These are phyloP conservation scores for Porpolomopsis calyptriformis DNA, from an alignment of 768 basidiomycete species.

Conservation along the genomic window DNA sequence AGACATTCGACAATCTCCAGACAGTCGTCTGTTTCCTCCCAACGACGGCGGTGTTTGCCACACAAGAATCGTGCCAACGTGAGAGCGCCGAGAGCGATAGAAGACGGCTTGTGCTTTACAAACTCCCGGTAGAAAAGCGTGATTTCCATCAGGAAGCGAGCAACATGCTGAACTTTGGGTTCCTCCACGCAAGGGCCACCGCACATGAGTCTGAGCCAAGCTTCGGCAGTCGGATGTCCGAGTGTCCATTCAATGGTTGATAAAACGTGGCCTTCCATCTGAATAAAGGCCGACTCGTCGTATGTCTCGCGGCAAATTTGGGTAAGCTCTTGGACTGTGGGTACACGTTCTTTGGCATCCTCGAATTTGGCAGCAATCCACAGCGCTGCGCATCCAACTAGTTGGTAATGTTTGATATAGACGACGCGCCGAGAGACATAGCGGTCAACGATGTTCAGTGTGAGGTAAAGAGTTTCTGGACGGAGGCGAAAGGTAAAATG, in stretches of 20 bases:
- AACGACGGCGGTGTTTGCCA: constrained; percentile 63
- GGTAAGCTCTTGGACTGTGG: constrained; percentile 86
- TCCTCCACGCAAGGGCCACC: constrained; percentile 72
- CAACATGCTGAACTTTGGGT: constrained; percentile 85
- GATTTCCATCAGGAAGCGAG: constrained; percentile 98
- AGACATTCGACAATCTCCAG: constrained; percentile 77
- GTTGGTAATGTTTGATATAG: constrained; percentile 98
- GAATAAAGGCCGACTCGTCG: constrained; percentile 94
- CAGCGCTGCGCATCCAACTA: constrained; percentile 94
- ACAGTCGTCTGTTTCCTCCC: constrained; percentile 79
- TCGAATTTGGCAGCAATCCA: constrained; percentile 99
- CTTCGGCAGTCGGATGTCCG: constrained; percentile 96
- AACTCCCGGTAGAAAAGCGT: constrained; percentile 97
- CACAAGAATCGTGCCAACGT: constrained; percentile 84
- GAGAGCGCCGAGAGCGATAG: constrained; percentile 82
- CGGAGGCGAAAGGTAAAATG: constrained; percentile 97
- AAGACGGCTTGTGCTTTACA: constrained; percentile 72
- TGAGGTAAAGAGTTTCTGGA: constrained; percentile 96
- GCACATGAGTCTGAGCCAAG: constrained; percentile 85
- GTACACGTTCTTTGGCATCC: constrained; percentile 96
- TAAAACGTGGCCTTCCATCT: constrained; percentile 98
- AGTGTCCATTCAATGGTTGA: constrained; percentile 94
- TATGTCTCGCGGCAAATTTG: constrained; percentile 96
- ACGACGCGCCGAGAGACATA: constrained; percentile 98
- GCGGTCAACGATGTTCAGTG: constrained; percentile 97